Percentiles rank a stretch among this genome's conserved stretches.
phyloP scores from a whole-genome alignment of 2,329 filamentous ascomycete species.

The Sordariomycetes sp. region DNA sequence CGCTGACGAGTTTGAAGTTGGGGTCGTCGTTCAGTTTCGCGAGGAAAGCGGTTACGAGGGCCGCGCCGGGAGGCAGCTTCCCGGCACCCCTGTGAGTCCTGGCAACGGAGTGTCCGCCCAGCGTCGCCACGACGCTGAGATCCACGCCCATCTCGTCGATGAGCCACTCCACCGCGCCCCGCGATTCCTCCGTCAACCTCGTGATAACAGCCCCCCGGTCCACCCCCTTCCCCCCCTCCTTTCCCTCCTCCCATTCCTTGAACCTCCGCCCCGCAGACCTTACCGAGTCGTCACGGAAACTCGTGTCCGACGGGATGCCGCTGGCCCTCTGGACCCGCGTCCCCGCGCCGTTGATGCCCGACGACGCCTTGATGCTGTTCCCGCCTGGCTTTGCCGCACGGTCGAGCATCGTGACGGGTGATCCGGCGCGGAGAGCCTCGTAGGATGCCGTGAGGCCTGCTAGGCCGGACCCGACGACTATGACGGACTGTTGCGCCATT shows the following conservation, averaged over 20 bases:
- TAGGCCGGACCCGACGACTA: constrained; percentile 52
- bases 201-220: constrained; percentile 30
- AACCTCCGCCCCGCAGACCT: constrained; percentile 37
- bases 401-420: constrained; percentile 44
- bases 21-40: constrained; percentile 32
- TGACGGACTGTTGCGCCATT: constrained; percentile 20
- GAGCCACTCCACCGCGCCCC: constrained; percentile 40
- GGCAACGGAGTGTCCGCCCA: constrained; percentile 44
- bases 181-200: constrained; percentile 32
- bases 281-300: constrained; percentile 42
- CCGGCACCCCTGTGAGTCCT: constrained; percentile 45
- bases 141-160: constrained; percentile 43
- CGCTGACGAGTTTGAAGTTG: constrained; percentile 36
- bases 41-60: constrained; percentile 41
- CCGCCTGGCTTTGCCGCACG: constrained; percentile 45
- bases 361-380: constrained; percentile 55
- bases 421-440: constrained; percentile 35
- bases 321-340: constrained; percentile 38
- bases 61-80: constrained; percentile 41
- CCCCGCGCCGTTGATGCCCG: constrained; percentile 49
- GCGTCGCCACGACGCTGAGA: constrained; percentile 39
- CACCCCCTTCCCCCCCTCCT: constrained; percentile 8
- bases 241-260: constrained; percentile 9
- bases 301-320: constrained; percentile 18
- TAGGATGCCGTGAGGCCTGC: constrained; percentile 48